These are phyloP conservation scores for Solanum bulbocastanum DNA, from an alignment of 257 asterid species.

Conservation along the genomic window DNA sequence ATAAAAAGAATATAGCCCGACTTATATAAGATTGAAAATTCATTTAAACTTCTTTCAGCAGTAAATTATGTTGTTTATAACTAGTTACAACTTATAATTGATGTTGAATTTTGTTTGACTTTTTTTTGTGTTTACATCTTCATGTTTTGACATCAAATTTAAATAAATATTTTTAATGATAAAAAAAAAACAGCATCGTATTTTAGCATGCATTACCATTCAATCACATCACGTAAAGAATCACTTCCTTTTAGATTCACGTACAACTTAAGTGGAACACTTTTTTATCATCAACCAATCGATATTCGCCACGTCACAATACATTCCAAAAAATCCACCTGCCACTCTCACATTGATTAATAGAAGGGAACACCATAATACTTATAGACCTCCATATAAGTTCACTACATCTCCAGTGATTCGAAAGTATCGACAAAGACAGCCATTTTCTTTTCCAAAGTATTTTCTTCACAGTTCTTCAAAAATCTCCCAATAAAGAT, in stretches of 20 bases:
- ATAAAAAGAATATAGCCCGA: too few species aligned
- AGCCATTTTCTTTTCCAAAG: slow-evolving; percentile 8
- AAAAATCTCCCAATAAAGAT: not conserved
- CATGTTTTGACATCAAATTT: not conserved
- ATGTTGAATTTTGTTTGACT: too few species aligned
- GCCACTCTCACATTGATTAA: not conserved
- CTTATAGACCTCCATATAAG: not conserved
- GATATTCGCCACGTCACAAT: not conserved
- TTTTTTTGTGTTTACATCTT: too few species aligned
- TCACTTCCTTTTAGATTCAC: not conserved
- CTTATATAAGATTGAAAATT: too few species aligned
- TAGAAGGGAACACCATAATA: not conserved
- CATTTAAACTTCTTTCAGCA: fast-evolving
- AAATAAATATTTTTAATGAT: not conserved
- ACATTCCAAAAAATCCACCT: not conserved
- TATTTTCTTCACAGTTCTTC: not conserved
- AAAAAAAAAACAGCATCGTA: not conserved
- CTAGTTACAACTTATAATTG: too few species aligned
- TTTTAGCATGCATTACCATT: not conserved
- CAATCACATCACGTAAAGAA: not conserved
- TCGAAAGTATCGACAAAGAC: not conserved
- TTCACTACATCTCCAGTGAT: not conserved
- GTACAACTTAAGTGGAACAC: not conserved
- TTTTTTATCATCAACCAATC: not conserved
- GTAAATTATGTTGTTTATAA: fast-evolving